Evolutionary conservation across 306 rosid species (phyloP).

Genomic region (Vigna trinervia): DNA sequence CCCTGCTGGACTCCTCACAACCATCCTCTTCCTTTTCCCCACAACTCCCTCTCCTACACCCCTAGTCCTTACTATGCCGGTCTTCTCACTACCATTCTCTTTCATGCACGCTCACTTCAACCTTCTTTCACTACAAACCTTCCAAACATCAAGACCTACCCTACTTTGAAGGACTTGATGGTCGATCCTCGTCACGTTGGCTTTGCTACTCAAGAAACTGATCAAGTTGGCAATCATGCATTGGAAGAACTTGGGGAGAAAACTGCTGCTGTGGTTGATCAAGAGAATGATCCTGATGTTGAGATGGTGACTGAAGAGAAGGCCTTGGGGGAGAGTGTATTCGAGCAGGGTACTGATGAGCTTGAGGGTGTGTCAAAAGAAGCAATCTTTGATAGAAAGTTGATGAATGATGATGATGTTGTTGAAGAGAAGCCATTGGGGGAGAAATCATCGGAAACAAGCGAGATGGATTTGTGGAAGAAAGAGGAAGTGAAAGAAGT

Average conservation of each 20-base stretch:
- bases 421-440: constrained; percentile 56
- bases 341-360: background rate
- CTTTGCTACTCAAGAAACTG: background rate
- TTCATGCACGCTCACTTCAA: background rate
- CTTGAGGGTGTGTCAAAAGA: background rate
- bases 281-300: background rate
- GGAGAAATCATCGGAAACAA: constrained; percentile 48
- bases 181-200: background rate
- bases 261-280: background rate
- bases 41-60: background rate
- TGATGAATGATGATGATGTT: background rate
- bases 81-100: constrained; percentile 44
- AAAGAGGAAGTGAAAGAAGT: constrained; percentile 44
- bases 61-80: constrained; percentile 53
- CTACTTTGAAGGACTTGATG: background rate
- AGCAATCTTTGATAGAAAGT: background rate
- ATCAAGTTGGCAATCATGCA: background rate
- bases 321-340: constrained; percentile 55
- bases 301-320: constrained; percentile 49
- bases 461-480: background rate
- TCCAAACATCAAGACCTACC: background rate
- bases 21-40: background rate
- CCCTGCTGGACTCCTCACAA: constrained; percentile 24
- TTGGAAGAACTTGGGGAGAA: background rate
- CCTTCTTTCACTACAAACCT: background rate